Percentiles rank a stretch among this genome's conserved stretches.
Conservation (phyloP, 208 protist genomes). For the Balamuthia mandrillaris region DNA sequence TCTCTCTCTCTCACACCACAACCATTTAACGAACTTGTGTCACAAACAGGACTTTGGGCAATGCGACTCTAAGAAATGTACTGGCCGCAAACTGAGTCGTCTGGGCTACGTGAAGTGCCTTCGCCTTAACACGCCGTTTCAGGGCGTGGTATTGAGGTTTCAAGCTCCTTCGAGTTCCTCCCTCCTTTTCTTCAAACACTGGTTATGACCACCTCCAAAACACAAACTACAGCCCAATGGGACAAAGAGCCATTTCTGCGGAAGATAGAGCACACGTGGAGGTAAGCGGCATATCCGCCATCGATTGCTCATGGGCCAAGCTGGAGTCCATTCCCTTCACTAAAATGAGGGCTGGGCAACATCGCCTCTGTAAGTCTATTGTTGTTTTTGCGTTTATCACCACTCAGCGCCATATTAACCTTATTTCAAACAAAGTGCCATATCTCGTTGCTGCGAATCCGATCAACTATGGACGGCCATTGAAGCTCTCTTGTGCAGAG, state of each 20-base stretch:
- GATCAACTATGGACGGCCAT: conserved; percentile 97
- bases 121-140: conserved; percentile 80
- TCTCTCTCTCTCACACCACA: neutral
- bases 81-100: conserved; percentile 89
- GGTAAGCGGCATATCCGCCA: conserved; percentile 88
- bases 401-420: neutral
- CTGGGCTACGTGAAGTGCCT: conserved; percentile 84
- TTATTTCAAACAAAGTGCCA: conserved; percentile 81
- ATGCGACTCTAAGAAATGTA: conserved; percentile 96
- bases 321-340: conserved; percentile 91
- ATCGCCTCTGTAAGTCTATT: conserved; percentile 58
- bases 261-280: conserved; percentile 84
- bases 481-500: conserved; percentile 95
- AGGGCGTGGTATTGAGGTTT: conserved; percentile 88
- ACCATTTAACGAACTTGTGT: too few species aligned
- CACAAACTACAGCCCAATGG: conserved; percentile 73
- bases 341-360: conserved; percentile 85
- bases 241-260: conserved; percentile 86
- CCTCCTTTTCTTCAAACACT: neutral
- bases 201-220: neutral
- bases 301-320: conserved; percentile 98
- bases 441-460: conserved; percentile 98
- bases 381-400: neutral
- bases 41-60: conserved; percentile 91
- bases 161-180: neutral